Evolutionary conservation across 805 yeast genomes (phyloP).

Genomic region (Candida coleopterorum): DNA sequence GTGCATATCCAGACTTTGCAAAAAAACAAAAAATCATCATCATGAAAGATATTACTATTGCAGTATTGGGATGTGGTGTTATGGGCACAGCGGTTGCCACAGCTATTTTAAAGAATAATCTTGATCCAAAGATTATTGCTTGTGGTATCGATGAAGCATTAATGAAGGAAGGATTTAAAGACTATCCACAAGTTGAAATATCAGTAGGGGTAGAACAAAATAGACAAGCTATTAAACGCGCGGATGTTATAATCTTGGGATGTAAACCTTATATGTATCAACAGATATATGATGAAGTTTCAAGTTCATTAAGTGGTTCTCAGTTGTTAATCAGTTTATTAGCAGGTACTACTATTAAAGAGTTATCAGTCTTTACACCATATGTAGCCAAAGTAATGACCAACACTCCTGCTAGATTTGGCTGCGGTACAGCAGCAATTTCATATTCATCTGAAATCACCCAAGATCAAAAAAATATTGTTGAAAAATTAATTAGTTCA

Average conservation of each 20-base stretch:
- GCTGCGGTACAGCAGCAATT: constrained; percentile 93
- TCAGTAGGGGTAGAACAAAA: constrained; percentile 43
- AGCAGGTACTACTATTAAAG: constrained; percentile 88
- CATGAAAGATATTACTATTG: constrained; percentile 50
- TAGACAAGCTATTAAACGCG: constrained; percentile 51
- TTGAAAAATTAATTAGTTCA: constrained; percentile 51
- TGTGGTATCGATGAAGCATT: constrained; percentile 60
- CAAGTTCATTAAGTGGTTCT: constrained; percentile 43
- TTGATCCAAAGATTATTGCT: constrained; percentile 73
- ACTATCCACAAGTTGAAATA: constrained; percentile 42
- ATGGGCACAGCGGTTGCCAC: constrained; percentile 92
- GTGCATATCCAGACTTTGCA: neutral
- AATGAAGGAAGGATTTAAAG: constrained; percentile 40
- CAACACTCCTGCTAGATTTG: constrained; percentile 91
- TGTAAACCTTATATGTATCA: constrained; percentile 83
- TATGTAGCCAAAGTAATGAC: constrained; percentile 92
- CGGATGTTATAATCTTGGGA: constrained; percentile 75
- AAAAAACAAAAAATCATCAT: neutral
- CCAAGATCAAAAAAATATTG: constrained; percentile 38
- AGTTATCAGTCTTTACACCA: constrained; percentile 49
- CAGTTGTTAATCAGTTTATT: constrained; percentile 70
- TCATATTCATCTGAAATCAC: constrained; percentile 58
- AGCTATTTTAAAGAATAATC: constrained; percentile 57
- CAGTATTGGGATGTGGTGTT: constrained; percentile 89
- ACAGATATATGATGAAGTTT: constrained; percentile 50